phyloP scores from a whole-genome alignment of 352 stramenopile genomes.

The Phytophthora citricola region DNA sequence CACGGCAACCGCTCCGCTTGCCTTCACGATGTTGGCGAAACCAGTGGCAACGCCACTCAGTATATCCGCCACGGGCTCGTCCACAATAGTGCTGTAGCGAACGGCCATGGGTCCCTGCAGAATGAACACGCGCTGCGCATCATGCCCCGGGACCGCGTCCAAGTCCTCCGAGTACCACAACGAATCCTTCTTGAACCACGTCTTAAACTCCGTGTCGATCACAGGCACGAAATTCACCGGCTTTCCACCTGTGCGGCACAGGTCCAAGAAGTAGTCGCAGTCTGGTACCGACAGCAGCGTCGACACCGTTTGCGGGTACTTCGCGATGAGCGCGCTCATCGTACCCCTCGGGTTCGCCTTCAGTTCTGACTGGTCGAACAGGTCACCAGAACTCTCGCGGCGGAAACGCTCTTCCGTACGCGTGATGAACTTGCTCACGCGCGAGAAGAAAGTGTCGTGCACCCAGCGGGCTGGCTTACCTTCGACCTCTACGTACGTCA shows the following conservation, averaged over 20 bases:
- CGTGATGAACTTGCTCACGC: conserved; percentile 77
- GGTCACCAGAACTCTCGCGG: conserved; percentile 28
- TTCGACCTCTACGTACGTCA: conserved; percentile 76
- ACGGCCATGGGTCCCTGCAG: conserved; percentile 86
- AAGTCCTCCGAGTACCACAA: conserved; percentile 92
- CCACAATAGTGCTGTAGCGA: conserved; percentile 71
- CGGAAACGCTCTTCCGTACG: conserved; percentile 70
- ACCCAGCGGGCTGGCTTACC: conserved; percentile 73
- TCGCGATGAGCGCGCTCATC: conserved; percentile 54
- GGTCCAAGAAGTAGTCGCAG: conserved; percentile 83
- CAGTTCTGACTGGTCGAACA: conserved; percentile 58
- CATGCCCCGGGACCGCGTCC: conserved; percentile 76
- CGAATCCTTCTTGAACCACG: conserved; percentile 92
- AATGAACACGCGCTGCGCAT: conserved; percentile 85
- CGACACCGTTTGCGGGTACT: conserved; percentile 57
- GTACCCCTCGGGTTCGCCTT: conserved; percentile 47
- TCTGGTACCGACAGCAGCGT: conserved; percentile 79
- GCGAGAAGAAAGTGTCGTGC: conserved; percentile 68
- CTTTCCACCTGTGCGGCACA: conserved; percentile 85
- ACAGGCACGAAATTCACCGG: conserved; percentile 89
- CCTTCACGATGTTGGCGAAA: conserved; percentile 56
- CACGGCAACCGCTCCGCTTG: conserved; percentile 21
- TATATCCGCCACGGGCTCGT: conserved; percentile 86
- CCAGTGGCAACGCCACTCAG: conserved; percentile 67
- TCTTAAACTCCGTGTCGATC: conserved; percentile 84